These are phyloP conservation scores for Cardamine chenopodiifolia DNA, from an alignment of 345 rosid genomes.

Conservation along the genomic window DNA sequence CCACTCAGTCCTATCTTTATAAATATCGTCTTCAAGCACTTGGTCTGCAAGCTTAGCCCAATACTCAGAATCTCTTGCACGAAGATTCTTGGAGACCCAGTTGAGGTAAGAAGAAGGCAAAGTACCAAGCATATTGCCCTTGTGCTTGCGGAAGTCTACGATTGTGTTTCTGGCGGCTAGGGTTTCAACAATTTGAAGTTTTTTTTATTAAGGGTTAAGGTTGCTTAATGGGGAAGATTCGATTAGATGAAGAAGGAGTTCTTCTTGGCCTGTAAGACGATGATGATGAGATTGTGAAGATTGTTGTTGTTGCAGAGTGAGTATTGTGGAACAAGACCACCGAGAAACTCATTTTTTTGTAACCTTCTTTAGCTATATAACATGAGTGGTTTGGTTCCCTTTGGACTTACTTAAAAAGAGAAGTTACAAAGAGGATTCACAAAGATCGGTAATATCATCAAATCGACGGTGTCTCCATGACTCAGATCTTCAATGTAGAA, in stretches of 20 bases:
- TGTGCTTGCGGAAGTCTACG: conserved; percentile 79
- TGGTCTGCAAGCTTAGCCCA: conserved; percentile 81
- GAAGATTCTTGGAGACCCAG: conserved; percentile 78
- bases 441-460: background rate
- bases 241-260: conserved; percentile 28
- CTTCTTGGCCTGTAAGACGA: conserved; percentile 47
- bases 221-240: conserved; percentile 7
- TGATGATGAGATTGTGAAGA: conserved; percentile 39
- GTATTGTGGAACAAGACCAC: conserved; percentile 32
- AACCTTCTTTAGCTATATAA: too few relatives aligned
- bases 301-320: conserved; percentile 26
- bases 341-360: conserved; percentile 41
- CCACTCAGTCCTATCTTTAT: conserved; percentile 80
- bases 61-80: conserved; percentile 57
- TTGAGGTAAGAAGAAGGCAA: conserved; percentile 74
- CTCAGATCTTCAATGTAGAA: background rate
- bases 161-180: conserved; percentile 59
- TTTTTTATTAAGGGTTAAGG: conserved; percentile 25
- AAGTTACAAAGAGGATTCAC: background rate
- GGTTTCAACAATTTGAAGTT: conserved; percentile 22
- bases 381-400: background rate
- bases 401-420: background rate
- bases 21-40: conserved; percentile 69
- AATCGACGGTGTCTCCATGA: background rate
- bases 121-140: conserved; percentile 80